These are phyloP conservation scores for Echinochloa phyllopogon DNA, from an alignment of 176 grass and related monocot species.

Conservation along the genomic window DNA sequence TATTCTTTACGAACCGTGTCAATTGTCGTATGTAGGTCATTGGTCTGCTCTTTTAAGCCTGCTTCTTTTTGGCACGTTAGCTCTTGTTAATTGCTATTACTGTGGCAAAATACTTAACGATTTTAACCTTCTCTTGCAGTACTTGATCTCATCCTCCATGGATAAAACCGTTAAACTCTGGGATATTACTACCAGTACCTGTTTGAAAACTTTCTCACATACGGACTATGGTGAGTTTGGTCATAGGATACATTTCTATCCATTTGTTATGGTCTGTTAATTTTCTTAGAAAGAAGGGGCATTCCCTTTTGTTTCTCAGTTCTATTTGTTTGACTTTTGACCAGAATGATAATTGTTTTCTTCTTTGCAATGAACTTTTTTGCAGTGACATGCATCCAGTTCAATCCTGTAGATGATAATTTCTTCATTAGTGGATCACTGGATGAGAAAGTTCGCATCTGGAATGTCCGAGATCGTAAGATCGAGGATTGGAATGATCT, in stretches of 20 bases:
- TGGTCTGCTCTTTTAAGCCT: neutral
- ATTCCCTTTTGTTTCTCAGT: neutral
- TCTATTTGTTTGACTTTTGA: slow-evolving; percentile 26
- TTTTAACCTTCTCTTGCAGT: slow-evolving; percentile 47
- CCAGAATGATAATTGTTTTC: slow-evolving; percentile 22
- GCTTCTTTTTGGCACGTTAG: neutral
- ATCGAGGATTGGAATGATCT: slow-evolving; percentile 99
- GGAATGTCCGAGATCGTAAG: slow-evolving; percentile 90
- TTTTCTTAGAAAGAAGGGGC: neutral
- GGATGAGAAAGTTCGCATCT: slow-evolving; percentile 98
- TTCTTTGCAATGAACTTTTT: slow-evolving; percentile 39
- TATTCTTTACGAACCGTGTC: neutral
- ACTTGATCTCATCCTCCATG: slow-evolving; percentile 99
- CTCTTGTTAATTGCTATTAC: neutral
- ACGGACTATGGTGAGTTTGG: slow-evolving; percentile 89
- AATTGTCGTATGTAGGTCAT: neutral
- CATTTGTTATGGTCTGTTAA: neutral
- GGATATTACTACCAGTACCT: slow-evolving; percentile 75
- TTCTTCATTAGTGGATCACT: slow-evolving; percentile 98
- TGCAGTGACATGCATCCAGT: slow-evolving; percentile 98
- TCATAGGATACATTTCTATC: slow-evolving; percentile 31
- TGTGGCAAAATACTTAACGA: neutral
- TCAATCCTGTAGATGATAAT: slow-evolving; percentile 95
- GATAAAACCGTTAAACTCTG: slow-evolving; percentile 97
- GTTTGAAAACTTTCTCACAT: slow-evolving; percentile 97